Evolutionary conservation across 305 asterid species (phyloP), one percentile per base, ranked within the genome.

Genomic region (Fraxinus sp.): DNA sequence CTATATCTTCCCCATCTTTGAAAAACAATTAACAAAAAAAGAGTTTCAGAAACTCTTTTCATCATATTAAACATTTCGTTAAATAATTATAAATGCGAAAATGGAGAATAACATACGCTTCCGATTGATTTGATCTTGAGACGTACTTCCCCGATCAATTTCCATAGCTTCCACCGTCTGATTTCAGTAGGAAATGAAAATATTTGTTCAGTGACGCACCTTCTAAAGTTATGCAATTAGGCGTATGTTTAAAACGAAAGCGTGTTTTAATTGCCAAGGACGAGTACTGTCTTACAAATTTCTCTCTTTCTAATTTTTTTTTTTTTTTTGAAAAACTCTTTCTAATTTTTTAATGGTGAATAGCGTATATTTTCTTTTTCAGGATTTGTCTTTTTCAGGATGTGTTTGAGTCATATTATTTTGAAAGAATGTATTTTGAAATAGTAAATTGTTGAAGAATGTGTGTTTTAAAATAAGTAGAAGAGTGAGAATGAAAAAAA

Each of bases 111-210:
- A 79, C 59, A 28, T 14, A 57, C 81, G 24, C 77, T 37, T n/a
- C 79, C 7, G 35, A 10, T 46, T 41, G 77, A 79, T 36, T 10
- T 57, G 43, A 94, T 92, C 91, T 84, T 82, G 39, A 41, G 91
- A 82, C 30, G 86, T 77, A 32, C 84, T 10, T 80, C 35, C 87
- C 37, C 46, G 87, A 88, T 90, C 96, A 87, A 94, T 85, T 75
- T 91, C 94, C 96, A 92, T 88, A 18, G 89, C 64, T 77, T 87
- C 92, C 90, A 85, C 84, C 71, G 80, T 55, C 26, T 49, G 79
- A 77, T 10, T 41, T 52, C 76, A 8, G 64, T 72, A 59, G 64
- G 22, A 49, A 75, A 49, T 49, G 20, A 49, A 49, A 16, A 16
- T 49, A 14, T 14, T 49, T 49, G 59, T 16, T 46, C 59, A 14